Evolutionary conservation across 2,329 filamentous ascomycete species (phyloP).

Genomic region (Nigrospora oryzae): DNA sequence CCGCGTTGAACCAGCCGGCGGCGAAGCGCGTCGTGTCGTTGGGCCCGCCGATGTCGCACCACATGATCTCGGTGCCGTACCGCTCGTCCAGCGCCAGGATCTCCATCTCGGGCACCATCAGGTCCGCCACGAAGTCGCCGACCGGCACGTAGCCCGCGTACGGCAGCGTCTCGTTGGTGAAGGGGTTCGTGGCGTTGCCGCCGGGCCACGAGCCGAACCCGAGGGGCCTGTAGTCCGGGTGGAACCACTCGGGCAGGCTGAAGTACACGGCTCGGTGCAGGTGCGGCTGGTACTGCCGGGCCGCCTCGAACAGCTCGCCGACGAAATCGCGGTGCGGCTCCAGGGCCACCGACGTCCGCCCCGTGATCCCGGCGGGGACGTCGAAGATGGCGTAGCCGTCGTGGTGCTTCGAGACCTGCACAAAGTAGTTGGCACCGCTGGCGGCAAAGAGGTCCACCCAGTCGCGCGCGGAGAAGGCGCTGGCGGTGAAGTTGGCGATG

Average conservation of each 20-base stretch:
- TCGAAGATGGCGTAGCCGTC: conserved; percentile 39
- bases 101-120: conserved; percentile 38
- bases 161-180: conserved; percentile 28
- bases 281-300: conserved; percentile 27
- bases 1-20: conserved; percentile 30
- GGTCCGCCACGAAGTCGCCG: conserved; percentile 30
- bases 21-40: conserved; percentile 33
- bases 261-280: conserved; percentile 38
- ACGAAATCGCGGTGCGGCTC: conserved; percentile 31
- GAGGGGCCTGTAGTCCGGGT: conserved; percentile 33
- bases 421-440: conserved; percentile 33
- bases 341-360: conserved; percentile 30
- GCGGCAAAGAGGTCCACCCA: conserved; percentile 29
- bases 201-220: conserved; percentile 27
- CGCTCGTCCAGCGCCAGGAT: conserved; percentile 26
- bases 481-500: conserved; percentile 43
- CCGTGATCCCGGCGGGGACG: conserved; percentile 20
- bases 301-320: conserved; percentile 33
- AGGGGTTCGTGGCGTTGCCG: conserved; percentile 31
- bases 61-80: conserved; percentile 38
- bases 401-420: conserved; percentile 37
- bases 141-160: conserved; percentile 30
- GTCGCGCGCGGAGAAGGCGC: conserved; percentile 36
- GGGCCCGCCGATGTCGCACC: conserved; percentile 37
- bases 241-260: conserved; percentile 40